Evolutionary conservation across 805 yeast genomes (phyloP).

Genomic region (Hermanozyma aechmeae): DNA sequence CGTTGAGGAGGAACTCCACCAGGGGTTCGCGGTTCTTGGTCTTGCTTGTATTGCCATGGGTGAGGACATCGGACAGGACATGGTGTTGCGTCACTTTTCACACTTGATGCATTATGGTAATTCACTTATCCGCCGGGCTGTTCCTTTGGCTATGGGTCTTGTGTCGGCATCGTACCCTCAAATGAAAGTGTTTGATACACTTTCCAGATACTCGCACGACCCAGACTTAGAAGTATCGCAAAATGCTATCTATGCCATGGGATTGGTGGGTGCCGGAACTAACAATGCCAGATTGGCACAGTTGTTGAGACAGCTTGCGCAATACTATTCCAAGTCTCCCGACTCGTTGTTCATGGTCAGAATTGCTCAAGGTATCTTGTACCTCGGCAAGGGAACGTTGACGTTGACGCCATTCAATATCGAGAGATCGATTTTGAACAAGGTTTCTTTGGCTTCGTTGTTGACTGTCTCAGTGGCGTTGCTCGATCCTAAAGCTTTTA

Average conservation of each 20-base stretch:
- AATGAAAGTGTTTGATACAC: constrained; percentile 93
- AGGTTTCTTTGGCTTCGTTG: constrained; percentile 83
- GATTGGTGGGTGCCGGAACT: constrained; percentile 97
- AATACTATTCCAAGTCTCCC: constrained; percentile 83
- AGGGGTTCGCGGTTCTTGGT: constrained; percentile 90
- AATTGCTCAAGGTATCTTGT: constrained; percentile 89
- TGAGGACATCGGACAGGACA: constrained; percentile 95
- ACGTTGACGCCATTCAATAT: constrained; percentile 83
- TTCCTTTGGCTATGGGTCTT: constrained; percentile 96
- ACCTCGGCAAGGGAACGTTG: constrained; percentile 93
- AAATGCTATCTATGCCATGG: constrained; percentile 95
- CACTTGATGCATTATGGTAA: constrained; percentile 98
- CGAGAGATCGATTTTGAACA: constrained; percentile 79
- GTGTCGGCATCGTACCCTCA: constrained; percentile 91
- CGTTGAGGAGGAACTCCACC: constrained; percentile 50
- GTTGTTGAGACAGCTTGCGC: constrained; percentile 86
- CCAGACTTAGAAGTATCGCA: constrained; percentile 88
- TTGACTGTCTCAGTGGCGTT: constrained; percentile 77
- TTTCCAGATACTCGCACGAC: constrained; percentile 94
- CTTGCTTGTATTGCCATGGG: constrained; percentile 94
- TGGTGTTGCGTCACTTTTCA: constrained; percentile 94
- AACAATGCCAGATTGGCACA: constrained; percentile 97
- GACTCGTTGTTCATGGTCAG: constrained; percentile 89
- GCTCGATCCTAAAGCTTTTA: constrained; percentile 76
- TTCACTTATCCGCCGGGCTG: constrained; percentile 81